A percentile compares a stretch with the other conserved stretches of the same genome.
Conservation (phyloP, 345 rosid genomes). For the Diplotaxis tenuifolia region DNA sequence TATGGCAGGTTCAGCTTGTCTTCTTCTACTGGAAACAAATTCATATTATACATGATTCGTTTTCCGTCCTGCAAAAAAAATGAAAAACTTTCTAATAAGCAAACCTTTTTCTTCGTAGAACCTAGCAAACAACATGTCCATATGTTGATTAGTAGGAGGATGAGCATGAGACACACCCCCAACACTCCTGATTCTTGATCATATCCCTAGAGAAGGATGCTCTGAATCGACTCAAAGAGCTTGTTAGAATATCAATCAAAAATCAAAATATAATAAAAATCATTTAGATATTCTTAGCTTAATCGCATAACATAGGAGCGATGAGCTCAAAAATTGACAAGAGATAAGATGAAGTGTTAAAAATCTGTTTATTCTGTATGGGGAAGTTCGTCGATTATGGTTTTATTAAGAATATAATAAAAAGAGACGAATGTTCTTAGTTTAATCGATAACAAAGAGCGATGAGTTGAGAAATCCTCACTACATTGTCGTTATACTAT, state of each 20-base stretch:
- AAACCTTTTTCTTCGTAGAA: slow-evolving; percentile 92
- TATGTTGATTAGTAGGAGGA: slow-evolving; percentile 98
- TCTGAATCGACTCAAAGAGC: slow-evolving; percentile 80
- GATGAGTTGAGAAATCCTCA: not conserved
- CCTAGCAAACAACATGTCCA: slow-evolving; percentile 96
- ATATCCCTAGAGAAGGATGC: slow-evolving; percentile 85
- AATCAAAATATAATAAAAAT: no score
- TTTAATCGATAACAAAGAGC: no score
- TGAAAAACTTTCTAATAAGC: no score
- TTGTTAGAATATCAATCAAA: slow-evolving; percentile 64
- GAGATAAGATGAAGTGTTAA: no score
- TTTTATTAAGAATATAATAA: no score
- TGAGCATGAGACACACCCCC: slow-evolving; percentile 99
- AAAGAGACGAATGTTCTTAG: no score
- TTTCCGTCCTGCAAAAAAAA: not conserved
- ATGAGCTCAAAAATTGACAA: not conserved
- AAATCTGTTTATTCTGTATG: no score
- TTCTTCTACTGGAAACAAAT: no score
- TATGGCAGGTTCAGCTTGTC: no score
- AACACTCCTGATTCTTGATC: slow-evolving; percentile 69
- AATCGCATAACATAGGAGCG: not conserved
- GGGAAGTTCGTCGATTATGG: no score
- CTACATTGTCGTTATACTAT: not conserved
- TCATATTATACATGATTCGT: not conserved
- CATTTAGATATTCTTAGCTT: not conserved